Evolutionary conservation across 306 rosid genomes (phyloP).

Genomic region (Pueraria montana): DNA sequence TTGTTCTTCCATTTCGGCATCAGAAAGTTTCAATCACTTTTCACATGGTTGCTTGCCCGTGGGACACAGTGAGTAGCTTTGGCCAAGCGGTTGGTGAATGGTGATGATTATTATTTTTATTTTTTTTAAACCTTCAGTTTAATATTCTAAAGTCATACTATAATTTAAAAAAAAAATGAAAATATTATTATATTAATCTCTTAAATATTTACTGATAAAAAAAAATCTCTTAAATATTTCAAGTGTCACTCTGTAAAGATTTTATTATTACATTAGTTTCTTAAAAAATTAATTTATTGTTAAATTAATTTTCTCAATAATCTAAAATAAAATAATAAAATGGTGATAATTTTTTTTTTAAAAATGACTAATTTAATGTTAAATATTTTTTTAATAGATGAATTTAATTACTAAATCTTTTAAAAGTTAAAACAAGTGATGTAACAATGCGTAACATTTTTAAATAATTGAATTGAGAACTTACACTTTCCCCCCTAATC

Average conservation of each 20-base stretch:
- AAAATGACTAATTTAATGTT: background rate
- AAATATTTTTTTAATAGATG: background rate
- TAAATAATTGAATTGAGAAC: background rate
- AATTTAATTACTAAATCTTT: background rate
- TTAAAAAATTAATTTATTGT: background rate
- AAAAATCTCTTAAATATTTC: background rate
- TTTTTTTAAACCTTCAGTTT: background rate
- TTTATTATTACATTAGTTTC: background rate
- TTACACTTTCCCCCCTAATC: background rate
- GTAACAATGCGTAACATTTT: background rate
- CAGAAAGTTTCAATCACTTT: background rate
- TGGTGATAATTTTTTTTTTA: background rate
- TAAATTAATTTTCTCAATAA: background rate
- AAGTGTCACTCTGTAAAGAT: background rate
- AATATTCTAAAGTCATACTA: background rate
- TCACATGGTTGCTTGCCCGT: background rate
- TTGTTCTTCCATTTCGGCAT: background rate
- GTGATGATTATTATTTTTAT: background rate
- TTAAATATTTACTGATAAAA: too few relatives aligned
- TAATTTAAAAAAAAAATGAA: too few relatives aligned
- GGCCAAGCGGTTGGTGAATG: slow-evolving; percentile 27
- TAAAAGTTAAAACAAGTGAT: background rate
- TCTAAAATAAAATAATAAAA: background rate
- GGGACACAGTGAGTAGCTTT: background rate
- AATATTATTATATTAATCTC: too few relatives aligned